Evolutionary conservation across 768 basidiomycete species (phyloP), one percentile per base, ranked within the genome.

Genomic region (Rossbeevera mucosa): DNA sequence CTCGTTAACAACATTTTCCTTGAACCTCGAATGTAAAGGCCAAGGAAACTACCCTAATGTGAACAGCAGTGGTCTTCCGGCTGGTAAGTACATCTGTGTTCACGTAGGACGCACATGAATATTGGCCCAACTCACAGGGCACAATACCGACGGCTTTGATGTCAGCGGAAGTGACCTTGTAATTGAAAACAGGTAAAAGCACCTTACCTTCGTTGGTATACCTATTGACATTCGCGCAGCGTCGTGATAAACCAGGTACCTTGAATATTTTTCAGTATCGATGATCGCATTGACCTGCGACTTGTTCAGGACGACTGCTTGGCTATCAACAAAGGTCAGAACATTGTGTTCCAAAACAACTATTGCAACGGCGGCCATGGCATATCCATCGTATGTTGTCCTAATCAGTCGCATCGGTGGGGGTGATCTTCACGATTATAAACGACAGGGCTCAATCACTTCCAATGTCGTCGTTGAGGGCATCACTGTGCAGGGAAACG

Each of bases 291-390:
- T 18, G 30, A 50, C 42, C 36, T 5, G 47, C 28, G 21, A 46
- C 36, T 21, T n/a, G 24, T 51, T 56, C 64, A 64, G 74, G 81
- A 86, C 50, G 83, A 86, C 55, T 85, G 82, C 59, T 69, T 86
- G 30, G 83, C 84, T 16, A 72, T 78, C 57, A 74, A 73, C 59
- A 57, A 57, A 28, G 74, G 74, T 16, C 61, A 69, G 5, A 76
- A 75, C 55, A 76, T 79, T 49, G 52, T 71, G 24, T 76, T 85
- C 71, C 67, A 66, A 47, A 65, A 76, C n/a, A 82, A 85, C 64
- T 64, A 63, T 22, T 85, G 84, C 67, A 70, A 69, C 11, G 76
- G 76, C 24, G 83, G 85, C 2, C 84, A 87, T 53, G 84, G 85
- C 18, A 83, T 86, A 53, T 83, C 81, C 4, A 72, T 85, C 33